Percentiles rank a stretch among this genome's conserved stretches.
Evolutionary conservation across 2,329 filamentous ascomycete species (phyloP).

Genomic region (Rasamsonia emersonii): DNA sequence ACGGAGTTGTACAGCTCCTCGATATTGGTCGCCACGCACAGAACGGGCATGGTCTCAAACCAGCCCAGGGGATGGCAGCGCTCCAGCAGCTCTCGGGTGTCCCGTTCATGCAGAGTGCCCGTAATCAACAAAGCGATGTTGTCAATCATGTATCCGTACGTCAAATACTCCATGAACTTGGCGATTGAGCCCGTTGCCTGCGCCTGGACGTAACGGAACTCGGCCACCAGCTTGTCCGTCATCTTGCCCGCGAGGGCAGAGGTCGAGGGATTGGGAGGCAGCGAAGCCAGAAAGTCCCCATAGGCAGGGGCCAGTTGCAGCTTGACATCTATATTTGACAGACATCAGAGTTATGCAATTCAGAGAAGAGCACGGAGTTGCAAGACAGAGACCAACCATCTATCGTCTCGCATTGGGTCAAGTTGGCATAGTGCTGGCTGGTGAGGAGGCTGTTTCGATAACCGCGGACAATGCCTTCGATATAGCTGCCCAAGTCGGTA

Average conservation of each 20-base stretch:
- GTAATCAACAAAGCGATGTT: slow-evolving; percentile 97
- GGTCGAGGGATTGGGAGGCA: slow-evolving; percentile 94
- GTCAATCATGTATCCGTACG: slow-evolving; percentile 99
- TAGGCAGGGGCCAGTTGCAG: slow-evolving; percentile 94
- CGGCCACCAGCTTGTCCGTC: slow-evolving; percentile 94
- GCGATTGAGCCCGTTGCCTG: slow-evolving; percentile 86
- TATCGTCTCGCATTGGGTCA: slow-evolving; percentile 95
- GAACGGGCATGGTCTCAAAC: slow-evolving; percentile 98
- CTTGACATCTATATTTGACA: slow-evolving; percentile 66
- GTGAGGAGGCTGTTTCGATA: slow-evolving; percentile 93
- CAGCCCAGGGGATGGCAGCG: slow-evolving; percentile 94
- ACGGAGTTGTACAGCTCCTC: slow-evolving; percentile 99
- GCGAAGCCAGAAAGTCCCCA: slow-evolving; percentile 87
- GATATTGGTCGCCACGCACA: slow-evolving; percentile 96
- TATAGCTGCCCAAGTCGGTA: slow-evolving; percentile 55
- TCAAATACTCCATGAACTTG: slow-evolving; percentile 96
- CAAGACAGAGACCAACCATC: slow-evolving; percentile 56
- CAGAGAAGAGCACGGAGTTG: neutral
- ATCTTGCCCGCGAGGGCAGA: slow-evolving; percentile 90
- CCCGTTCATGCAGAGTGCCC: slow-evolving; percentile 91
- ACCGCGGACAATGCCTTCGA: slow-evolving; percentile 94
- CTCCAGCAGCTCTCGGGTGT: slow-evolving; percentile 90
- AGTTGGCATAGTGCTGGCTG: slow-evolving; percentile 81
- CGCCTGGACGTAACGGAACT: slow-evolving; percentile 92
- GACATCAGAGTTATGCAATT: slow-evolving; percentile 7